Evolutionary conservation across 129 eudicot genomes (phyloP).

Genomic region (Cynara cardunculus): DNA sequence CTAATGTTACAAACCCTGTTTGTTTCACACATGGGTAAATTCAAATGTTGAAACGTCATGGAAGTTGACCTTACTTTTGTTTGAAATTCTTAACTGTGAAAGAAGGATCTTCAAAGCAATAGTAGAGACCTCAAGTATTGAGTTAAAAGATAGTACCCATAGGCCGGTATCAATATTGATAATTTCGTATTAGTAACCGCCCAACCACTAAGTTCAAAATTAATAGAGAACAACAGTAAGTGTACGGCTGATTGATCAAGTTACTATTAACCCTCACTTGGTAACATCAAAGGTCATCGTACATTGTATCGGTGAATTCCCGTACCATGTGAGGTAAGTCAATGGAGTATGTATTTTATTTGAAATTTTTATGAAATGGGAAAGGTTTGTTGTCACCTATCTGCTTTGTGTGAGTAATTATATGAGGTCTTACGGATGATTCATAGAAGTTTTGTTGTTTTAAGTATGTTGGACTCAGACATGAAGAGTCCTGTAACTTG

Average conservation of each 20-base stretch:
- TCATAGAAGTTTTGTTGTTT: background rate
- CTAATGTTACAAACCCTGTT: background rate
- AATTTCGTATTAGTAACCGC: too few relatives aligned
- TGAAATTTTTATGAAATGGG: background rate
- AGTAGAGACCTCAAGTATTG: background rate
- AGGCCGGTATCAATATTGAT: too few relatives aligned
- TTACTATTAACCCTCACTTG: background rate
- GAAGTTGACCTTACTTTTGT: background rate
- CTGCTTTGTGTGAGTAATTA: background rate
- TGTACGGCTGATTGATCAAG: too few relatives aligned
- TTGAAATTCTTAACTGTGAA: background rate
- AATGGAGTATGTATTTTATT: background rate
- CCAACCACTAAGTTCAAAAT: too few relatives aligned
- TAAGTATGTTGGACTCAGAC: background rate
- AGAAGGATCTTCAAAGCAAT: background rate
- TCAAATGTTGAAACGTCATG: background rate
- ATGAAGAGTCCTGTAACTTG: conserved; percentile 2
- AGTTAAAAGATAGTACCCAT: too few relatives aligned
- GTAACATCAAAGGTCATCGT: conserved; percentile 3
- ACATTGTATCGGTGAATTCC: background rate
- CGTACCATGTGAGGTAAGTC: background rate
- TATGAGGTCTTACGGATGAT: background rate
- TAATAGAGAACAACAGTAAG: too few relatives aligned
- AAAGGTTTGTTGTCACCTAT: background rate
- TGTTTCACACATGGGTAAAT: background rate